A percentile compares a stretch with the other conserved stretches of the same genome.
These are phyloP conservation scores for Penicillium riverlandense DNA, from an alignment of 495 filamentous ascomycete genomes.

Conservation along the genomic window DNA sequence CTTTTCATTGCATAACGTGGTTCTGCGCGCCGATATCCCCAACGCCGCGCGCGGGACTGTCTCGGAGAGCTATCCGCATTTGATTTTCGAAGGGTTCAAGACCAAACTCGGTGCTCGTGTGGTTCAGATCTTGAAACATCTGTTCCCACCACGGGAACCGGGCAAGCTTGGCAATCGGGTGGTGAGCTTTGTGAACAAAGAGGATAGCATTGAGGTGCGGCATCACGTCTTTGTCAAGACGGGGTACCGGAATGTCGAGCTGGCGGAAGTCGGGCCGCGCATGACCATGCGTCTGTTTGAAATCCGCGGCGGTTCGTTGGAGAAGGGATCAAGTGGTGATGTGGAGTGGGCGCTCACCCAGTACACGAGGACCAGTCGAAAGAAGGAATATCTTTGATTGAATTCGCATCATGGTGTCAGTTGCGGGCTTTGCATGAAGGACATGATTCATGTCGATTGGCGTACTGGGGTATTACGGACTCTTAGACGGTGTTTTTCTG, in stretches of 20 bases:
- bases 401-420: constrained; percentile 15
- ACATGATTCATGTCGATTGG: constrained; percentile 17
- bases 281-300: constrained; percentile 97
- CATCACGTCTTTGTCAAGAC: constrained; percentile 82
- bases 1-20: constrained; percentile 90
- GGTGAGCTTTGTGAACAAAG: constrained; percentile 90
- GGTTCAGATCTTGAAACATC: constrained; percentile 85
- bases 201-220: constrained; percentile 84
- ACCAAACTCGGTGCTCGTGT: constrained; percentile 76
- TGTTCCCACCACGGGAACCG: constrained; percentile 85
- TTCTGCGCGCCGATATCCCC: constrained; percentile 89
- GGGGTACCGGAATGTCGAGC: constrained; percentile 78
- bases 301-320: constrained; percentile 85
- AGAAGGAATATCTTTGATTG: constrained; percentile 83
- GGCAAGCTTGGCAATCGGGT: constrained; percentile 80
- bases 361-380: constrained; percentile 84
- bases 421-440: constrained; percentile 5
- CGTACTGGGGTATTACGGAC: constrained; percentile 14
- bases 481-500: constrained; percentile 10
- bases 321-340: constrained; percentile 88
- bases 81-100: constrained; percentile 92
- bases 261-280: constrained; percentile 89
- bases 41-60: constrained; percentile 83
- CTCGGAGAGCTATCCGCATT: constrained; percentile 85
- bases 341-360: constrained; percentile 92